Evolutionary conservation across 129 eudicot genomes (phyloP), one percentile per base, ranked within the genome.

Genomic region (Helianthus tuberosus): DNA sequence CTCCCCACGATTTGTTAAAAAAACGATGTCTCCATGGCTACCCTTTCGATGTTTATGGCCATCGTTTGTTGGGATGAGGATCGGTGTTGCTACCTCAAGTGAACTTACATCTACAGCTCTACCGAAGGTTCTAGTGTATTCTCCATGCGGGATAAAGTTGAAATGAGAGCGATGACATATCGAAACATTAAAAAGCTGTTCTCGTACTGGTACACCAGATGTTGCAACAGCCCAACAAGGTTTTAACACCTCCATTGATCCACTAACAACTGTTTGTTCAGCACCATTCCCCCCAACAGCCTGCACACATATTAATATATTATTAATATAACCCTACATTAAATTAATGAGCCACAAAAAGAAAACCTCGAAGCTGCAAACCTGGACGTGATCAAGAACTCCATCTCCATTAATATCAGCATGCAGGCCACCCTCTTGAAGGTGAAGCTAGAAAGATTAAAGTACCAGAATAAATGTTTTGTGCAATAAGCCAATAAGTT

Each of bases 191-290:
- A 95, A 95, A 4, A 95, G 96, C 69, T 91, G 97, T 77, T 95
- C 99, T 25, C 94, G 88, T 23, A 95, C 97, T 43, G 99, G 96
- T 51, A 95, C 99, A 7, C 99, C 99, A 49, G 99, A 95, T 53
- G 99, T 95, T 58, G 99, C 99, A 75, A 95, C 85, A 16, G 97
- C 99, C 99, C 99, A 95, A 79, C 99, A 95, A 64, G 99, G 99
- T 48, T 88, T 89, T 51, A 95, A 84, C 35, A 95, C 96, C 68
- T 95, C 99, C 96, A 95, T 91, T 48, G 97, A 95, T 64, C 99
- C 97, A 77, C 96, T 95, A 23, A 91, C 97, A 78, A 95, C 99
- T 43, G 94, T 95, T 77, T 84, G 91, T 64, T 89, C 99, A 62
- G 96, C 97, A 63, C 99, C 99, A 87, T 85, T 86, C 23, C 87